phyloP scores from a whole-genome alignment of 805 yeast species.

The Monosporozyma siamensis region DNA sequence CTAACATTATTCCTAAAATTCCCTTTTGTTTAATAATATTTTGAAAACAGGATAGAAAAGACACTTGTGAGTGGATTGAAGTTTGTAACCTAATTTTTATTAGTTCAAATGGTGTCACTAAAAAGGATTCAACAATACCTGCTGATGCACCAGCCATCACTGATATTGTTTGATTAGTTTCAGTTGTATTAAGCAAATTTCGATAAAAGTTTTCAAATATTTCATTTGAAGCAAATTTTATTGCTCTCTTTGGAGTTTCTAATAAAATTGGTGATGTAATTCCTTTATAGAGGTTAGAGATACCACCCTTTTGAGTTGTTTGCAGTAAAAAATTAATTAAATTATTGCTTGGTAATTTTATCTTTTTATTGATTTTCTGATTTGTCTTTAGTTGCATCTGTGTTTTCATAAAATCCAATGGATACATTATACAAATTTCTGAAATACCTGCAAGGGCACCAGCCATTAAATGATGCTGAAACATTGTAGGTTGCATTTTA shows the following conservation, averaged over 20 bases:
- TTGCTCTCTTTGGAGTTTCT: constrained; percentile 99
- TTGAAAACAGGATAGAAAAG: constrained; percentile 72
- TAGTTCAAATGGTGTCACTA: constrained; percentile 93
- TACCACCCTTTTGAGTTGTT: constrained; percentile 78
- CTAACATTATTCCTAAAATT: constrained; percentile 73
- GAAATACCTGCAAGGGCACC: constrained; percentile 96
- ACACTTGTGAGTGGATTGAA: constrained; percentile 65
- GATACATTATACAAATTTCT: constrained; percentile 89
- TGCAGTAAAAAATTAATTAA: constrained; percentile 60
- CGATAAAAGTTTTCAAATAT: constrained; percentile 86
- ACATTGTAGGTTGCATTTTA: constrained; percentile 49
- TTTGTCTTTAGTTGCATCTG: constrained; percentile 69
- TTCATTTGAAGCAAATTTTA: constrained; percentile 95
- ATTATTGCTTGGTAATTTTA: background rate
- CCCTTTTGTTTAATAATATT: constrained; percentile 70
- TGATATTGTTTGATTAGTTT: constrained; percentile 73
- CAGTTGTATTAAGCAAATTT: constrained; percentile 52
- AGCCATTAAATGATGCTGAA: constrained; percentile 75
- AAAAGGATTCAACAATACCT: constrained; percentile 91
- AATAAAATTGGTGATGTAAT: constrained; percentile 89
- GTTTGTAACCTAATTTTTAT: constrained; percentile 92
- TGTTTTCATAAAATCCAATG: constrained; percentile 91
- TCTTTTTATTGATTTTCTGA: background rate
- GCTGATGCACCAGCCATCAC: constrained; percentile 93
- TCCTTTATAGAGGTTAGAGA: constrained; percentile 76